A percentile compares a stretch with the other conserved stretches of the same genome.
Evolutionary conservation across 768 basidiomycete genomes (phyloP).

Genomic region (Boletus patriciae): DNA sequence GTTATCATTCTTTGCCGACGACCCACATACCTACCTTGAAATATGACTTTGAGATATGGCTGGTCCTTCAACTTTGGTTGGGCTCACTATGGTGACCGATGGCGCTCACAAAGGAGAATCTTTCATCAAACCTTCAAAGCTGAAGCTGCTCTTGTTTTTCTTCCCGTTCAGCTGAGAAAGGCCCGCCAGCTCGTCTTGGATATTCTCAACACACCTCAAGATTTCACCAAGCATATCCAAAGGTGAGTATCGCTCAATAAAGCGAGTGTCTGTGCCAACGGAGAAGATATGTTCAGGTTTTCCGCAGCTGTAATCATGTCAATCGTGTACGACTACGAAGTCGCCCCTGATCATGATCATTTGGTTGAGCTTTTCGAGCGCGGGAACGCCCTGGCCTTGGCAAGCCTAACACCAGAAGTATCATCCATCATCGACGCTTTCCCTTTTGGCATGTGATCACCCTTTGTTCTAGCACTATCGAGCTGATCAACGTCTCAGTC

Average conservation of each 20-base stretch:
- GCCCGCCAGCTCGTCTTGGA: slow-evolving; percentile 16
- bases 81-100: slow-evolving; percentile 21
- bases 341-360: slow-evolving; percentile 36
- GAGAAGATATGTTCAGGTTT: slow-evolving; percentile 19
- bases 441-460: slow-evolving; percentile 19
- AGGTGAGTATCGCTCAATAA: neutral
- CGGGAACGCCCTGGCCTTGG: slow-evolving; percentile 24
- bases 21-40: neutral
- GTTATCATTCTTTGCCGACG: neutral
- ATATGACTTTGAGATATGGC: slow-evolving; percentile 14
- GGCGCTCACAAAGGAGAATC: slow-evolving; percentile 24
- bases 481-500: slow-evolving; percentile 10
- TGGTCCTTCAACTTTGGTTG: slow-evolving; percentile 21
- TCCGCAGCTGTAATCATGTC: slow-evolving; percentile 39
- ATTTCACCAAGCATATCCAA: slow-evolving; percentile 7
- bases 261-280: neutral
- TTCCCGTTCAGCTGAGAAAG: slow-evolving; percentile 21
- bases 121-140: slow-evolving; percentile 27
- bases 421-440: slow-evolving; percentile 21
- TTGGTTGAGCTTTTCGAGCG: slow-evolving; percentile 40
- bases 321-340: slow-evolving; percentile 42
- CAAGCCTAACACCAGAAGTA: slow-evolving; percentile 14
- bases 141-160: slow-evolving; percentile 13
- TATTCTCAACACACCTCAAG: slow-evolving; percentile 9
- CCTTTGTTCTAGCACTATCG: neutral